These are phyloP conservation scores for Malassezia obtusa DNA, from an alignment of 1,284 basidiomycete genomes.

Conservation along the genomic window DNA sequence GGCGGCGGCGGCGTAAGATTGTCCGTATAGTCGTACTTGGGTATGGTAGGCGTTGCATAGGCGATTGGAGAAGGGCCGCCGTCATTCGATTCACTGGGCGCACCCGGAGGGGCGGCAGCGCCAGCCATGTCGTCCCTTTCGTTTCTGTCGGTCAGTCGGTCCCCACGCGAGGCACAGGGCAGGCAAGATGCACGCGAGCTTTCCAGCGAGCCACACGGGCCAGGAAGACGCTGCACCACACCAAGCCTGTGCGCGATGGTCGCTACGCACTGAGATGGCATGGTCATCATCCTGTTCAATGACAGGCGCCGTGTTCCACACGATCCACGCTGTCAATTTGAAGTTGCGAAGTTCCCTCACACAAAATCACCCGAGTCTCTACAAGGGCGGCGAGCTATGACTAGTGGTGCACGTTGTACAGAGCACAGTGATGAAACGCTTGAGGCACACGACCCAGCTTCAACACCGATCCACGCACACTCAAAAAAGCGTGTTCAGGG, in stretches of 20 bases:
- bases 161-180: too few species aligned
- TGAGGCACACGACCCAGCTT: neutral
- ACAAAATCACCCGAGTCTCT: neutral
- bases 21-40: neutral
- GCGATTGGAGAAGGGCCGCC: neutral
- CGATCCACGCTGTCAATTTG: neutral
- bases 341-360: neutral
- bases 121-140: neutral
- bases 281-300: neutral
- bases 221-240: neutral
- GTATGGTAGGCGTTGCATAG: conserved; percentile 2
- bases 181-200: too few species aligned
- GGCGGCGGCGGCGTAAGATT: neutral
- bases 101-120: too few species aligned
- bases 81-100: too few species aligned
- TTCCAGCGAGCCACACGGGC: too few species aligned
- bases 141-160: neutral
- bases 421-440: neutral
- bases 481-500: too few species aligned
- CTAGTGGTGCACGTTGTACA: neutral
- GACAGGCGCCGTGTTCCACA: neutral
- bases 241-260: neutral
- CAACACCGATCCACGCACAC: too few species aligned
- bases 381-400: conserved; percentile 7
- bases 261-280: conserved; percentile 1